Evolutionary conservation across 495 filamentous ascomycete species (phyloP).

Genomic region (Talaromyces adpressus): DNA sequence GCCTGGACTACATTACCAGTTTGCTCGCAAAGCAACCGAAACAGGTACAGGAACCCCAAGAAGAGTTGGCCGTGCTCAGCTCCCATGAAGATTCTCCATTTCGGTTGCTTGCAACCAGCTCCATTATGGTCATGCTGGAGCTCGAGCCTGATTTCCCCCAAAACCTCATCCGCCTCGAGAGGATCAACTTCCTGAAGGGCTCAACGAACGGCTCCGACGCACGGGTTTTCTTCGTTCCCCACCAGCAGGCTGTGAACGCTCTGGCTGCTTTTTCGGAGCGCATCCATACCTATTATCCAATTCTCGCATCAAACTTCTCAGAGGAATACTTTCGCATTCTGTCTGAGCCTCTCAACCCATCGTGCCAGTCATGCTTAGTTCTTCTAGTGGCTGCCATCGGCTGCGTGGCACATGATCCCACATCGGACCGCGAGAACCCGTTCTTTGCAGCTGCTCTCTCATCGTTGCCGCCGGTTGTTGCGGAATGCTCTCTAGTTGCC

Average conservation of each 20-base stretch:
- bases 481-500: not conserved
- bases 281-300: not conserved
- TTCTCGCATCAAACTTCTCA: not conserved
- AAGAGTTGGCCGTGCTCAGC: not conserved
- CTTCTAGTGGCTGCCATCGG: conserved; percentile 3
- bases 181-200: not conserved
- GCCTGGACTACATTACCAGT: conserved; percentile 6
- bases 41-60: not conserved
- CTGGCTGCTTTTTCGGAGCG: conserved; percentile 5
- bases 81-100: conserved; percentile 7
- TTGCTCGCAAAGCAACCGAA: not conserved
- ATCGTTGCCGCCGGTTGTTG: conserved; percentile 2
- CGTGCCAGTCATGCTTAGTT: not conserved
- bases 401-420: conserved; percentile 1
- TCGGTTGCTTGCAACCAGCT: conserved; percentile 4
- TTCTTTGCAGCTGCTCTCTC: conserved; percentile 1
- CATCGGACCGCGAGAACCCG: not conserved
- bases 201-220: not conserved
- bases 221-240: conserved; percentile 2
- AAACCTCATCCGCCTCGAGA: conserved; percentile 3
- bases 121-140: not conserved
- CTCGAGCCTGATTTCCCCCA: not conserved
- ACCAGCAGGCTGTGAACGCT: not conserved
- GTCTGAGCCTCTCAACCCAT: conserved; percentile 3
- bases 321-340: conserved; percentile 2